Conservation (phyloP, 2,329 filamentous ascomycete genomes). For the Talaromyces marneffei region DNA sequence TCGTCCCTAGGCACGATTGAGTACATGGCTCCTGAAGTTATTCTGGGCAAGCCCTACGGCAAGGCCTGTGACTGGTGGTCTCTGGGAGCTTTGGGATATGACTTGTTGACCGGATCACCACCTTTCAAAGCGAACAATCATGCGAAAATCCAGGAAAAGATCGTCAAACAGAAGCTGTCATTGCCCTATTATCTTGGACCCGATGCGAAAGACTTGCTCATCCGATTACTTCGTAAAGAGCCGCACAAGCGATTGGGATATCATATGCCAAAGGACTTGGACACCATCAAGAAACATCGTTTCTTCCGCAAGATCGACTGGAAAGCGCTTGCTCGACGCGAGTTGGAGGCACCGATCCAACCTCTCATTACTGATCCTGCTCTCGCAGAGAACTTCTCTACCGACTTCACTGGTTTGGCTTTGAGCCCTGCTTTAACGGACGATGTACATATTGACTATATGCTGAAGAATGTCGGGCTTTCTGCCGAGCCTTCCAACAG, state of each 20-base stretch:
- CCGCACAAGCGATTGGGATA: conserved; percentile 82
- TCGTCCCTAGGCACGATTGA: conserved; percentile 92
- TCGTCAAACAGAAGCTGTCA: conserved; percentile 82
- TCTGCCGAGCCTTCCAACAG: conserved; percentile 14
- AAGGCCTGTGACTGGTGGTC: conserved; percentile 99
- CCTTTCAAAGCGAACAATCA: conserved; percentile 89
- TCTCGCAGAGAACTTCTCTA: conserved; percentile 89
- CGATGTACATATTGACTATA: conserved; percentile 18
- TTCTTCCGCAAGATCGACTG: conserved; percentile 98
- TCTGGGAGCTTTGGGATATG: conserved; percentile 83
- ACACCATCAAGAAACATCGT: conserved; percentile 79
- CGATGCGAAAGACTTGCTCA: conserved; percentile 91
- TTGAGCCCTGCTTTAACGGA: conserved; percentile 62
- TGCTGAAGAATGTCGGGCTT: conserved; percentile 19
- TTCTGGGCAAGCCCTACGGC: conserved; percentile 81
- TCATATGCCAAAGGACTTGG: conserved; percentile 82
- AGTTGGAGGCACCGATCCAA: conserved; percentile 81
- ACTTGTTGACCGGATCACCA: conserved; percentile 85
- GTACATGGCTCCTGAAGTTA: conserved; percentile 97
- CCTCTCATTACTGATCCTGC: conserved; percentile 94
- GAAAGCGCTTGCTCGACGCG: conserved; percentile 74
- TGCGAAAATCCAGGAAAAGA: conserved; percentile 92
- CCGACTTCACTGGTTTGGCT: conserved; percentile 82
- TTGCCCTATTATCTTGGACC: conserved; percentile 86
- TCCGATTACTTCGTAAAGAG: conserved; percentile 83